Conservation (phyloP, 208 protist species). For the Naegleria gruberi region DNA sequence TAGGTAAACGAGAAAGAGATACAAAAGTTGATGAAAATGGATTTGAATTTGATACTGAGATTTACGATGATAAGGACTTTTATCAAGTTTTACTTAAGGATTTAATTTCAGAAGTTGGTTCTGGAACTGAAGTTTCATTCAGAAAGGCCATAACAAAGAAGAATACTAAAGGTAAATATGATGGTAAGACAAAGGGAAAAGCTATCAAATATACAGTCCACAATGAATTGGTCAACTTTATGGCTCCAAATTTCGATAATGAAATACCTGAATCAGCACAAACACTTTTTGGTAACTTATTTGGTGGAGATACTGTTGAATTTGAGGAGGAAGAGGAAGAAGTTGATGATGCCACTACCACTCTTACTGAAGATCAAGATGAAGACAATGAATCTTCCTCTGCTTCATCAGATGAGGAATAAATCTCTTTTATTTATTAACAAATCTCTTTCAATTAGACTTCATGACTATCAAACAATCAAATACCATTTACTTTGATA, state of each 20-base stretch:
- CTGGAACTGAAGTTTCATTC: neutral
- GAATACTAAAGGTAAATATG: neutral
- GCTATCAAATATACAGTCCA: slow-evolving; percentile 5
- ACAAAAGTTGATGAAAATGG: neutral
- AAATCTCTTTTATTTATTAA: no score
- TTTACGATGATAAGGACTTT: slow-evolving; percentile 20
- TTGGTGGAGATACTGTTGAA: slow-evolving; percentile 11
- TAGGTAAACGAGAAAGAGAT: slow-evolving; percentile 4
- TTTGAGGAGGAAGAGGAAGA: neutral
- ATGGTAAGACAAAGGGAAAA: neutral
- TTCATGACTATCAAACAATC: no score
- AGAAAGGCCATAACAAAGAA: neutral
- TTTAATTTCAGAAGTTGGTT: slow-evolving; percentile 18
- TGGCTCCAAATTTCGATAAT: neutral
- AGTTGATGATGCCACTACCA: neutral
- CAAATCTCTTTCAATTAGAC: no score
- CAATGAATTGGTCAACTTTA: neutral
- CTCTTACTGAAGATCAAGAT: neutral
- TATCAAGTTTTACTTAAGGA: slow-evolving; percentile 19
- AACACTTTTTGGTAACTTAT: slow-evolving; percentile 9
- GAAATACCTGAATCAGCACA: slow-evolving; percentile 7
- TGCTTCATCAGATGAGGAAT: no score
- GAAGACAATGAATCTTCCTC: neutral
- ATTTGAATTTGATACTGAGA: neutral
- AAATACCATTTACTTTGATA: no score